Evolutionary conservation across 257 asterid genomes (phyloP).

Genomic region (Striga asiatica): DNA sequence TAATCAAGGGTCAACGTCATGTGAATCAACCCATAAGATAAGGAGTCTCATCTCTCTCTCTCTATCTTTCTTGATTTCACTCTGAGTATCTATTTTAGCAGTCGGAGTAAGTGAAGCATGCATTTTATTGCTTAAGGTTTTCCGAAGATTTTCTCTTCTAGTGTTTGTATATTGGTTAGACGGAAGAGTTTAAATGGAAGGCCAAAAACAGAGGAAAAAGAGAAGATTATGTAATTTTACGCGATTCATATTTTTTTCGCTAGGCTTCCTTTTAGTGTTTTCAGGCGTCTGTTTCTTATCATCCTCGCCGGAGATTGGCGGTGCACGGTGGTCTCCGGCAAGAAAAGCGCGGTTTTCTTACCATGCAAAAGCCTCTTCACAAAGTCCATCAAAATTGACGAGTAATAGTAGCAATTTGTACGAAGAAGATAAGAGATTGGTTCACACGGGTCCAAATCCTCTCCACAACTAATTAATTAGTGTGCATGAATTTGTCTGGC

Average conservation of each 20-base stretch:
- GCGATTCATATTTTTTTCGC: constrained; percentile 7
- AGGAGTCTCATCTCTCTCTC: constrained; percentile 20
- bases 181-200: constrained; percentile 10
- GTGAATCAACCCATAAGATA: constrained; percentile 39
- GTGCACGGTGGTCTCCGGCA: constrained; percentile 25
- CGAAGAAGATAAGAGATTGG: constrained; percentile 39
- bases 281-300: constrained; percentile 20
- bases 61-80: constrained; percentile 5
- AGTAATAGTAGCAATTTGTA: not conserved
- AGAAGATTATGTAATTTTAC: constrained; percentile 2
- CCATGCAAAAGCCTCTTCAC: constrained; percentile 22
- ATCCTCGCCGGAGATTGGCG: constrained; percentile 12
- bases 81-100: not conserved
- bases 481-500: not conserved
- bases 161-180: not conserved
- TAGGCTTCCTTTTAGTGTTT: constrained; percentile 23
- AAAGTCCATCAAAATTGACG: not conserved
- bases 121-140: not conserved
- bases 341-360: constrained; percentile 27
- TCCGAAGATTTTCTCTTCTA: not conserved
- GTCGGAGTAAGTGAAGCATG: constrained; percentile 5
- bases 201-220: constrained; percentile 10
- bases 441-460: constrained; percentile 53
- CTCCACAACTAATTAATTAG: constrained; percentile 31
- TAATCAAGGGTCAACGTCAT: constrained; percentile 46